These are phyloP conservation scores for Lineolata rhizophorae DNA, from an alignment of 495 filamentous ascomycete genomes.

Conservation along the genomic window DNA sequence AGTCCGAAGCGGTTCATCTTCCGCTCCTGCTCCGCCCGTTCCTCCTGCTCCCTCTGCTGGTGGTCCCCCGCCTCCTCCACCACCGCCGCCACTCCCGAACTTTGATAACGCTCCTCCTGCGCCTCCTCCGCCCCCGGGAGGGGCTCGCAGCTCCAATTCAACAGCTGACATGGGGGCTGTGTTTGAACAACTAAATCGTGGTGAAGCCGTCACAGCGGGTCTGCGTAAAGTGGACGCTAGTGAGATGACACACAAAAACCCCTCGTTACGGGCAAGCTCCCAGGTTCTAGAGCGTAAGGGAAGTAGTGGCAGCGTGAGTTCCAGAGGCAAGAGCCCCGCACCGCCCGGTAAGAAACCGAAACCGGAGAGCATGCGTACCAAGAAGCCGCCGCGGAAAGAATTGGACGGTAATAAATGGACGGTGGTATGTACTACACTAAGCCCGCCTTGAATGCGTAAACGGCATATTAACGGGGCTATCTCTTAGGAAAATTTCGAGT, in stretches of 20 bases:
- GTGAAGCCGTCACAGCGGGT: conserved; percentile 61
- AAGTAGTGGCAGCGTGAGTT: conserved; percentile 23
- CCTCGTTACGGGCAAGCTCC: conserved; percentile 53
- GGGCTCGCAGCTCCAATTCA: conserved; percentile 14
- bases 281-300: conserved; percentile 39
- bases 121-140: conserved; percentile 48
- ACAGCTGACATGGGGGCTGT: conserved; percentile 49
- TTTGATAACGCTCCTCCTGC: conserved; percentile 36
- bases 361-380: conserved; percentile 78
- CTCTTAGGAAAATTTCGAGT: conserved; percentile 70
- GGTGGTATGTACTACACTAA: conserved; percentile 27
- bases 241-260: conserved; percentile 98
- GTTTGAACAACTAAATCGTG: conserved; percentile 77
- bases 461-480: background rate
- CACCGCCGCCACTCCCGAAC: conserved; percentile 34
- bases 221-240: conserved; percentile 84
- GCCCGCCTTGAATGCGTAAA: background rate
- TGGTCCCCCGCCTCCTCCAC: conserved; percentile 28
- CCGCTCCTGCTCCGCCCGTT: conserved; percentile 11
- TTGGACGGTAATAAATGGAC: conserved; percentile 93
- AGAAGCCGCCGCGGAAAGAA: conserved; percentile 80
- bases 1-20: conserved; percentile 23
- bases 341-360: conserved; percentile 75
- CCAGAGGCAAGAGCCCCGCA: conserved; percentile 54
- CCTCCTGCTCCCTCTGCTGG: conserved; percentile 15